Base-by-base conservation (phyloP, 208 protist species). In the Balamuthia mandrillaris region DNA sequence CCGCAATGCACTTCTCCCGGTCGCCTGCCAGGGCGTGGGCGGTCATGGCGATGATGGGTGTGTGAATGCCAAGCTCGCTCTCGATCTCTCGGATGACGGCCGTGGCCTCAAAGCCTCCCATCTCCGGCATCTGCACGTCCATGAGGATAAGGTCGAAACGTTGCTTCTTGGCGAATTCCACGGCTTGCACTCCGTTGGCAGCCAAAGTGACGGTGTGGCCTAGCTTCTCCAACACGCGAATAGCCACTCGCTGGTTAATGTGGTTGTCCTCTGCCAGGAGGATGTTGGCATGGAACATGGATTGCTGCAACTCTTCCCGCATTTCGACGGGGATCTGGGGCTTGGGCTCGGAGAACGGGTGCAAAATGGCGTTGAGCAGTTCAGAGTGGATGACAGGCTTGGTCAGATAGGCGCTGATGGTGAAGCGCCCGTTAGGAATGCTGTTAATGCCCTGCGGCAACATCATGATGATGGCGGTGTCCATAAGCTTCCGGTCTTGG, bases 31-130 rank as follows among this genome's bases (percentile, higher is more conserved):
- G 58, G 27, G 88, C 89, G 37, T 79, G 54, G 39, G 89, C 89
- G 3, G 89, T 91, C 56, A 92, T 78, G 27, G 85, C 89, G 58
- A 90, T 72, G 29, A 90, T 90, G 21, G 81, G 81, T 2, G 79
- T 88, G 1, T 74, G 61, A 24, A 12, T 18, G 5, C 18, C 37
- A 5, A n/a, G 24, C 14, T 41, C 6, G 3, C 37, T 1, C 45
- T 89, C 49, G 37, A 37, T 85, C 54, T 86, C 51, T 60, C 54
- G 81, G 37, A 66, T 84, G 7, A 60, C 33, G 10, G 18, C 16
- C 45, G 87, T 89, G 0, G 84, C 84, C 61, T 89, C 87, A 21
- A 88, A 72, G 16, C 85, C 87, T 79, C 66, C 63, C 85, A 86
- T 88, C 37, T 84, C 54, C 24, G 87, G 85, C 85, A 89, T 88